Conservation (phyloP, 78 protist genomes). For the Guillardia theta region DNA sequence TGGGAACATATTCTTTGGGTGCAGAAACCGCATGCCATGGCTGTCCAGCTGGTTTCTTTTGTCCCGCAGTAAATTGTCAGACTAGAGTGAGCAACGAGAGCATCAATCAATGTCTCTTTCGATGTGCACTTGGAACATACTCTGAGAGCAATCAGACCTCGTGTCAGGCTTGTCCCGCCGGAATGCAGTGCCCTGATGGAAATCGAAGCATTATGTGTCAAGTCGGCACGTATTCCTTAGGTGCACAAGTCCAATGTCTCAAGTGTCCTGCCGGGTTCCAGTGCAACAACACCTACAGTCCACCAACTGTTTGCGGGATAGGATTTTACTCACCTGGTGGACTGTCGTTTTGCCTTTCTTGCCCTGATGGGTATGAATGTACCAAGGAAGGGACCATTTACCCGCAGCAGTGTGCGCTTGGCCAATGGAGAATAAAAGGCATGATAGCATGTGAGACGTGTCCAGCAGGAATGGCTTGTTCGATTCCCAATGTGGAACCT, state of each 20-base stretch:
- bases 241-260: neutral
- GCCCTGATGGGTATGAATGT: neutral
- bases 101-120: neutral
- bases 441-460: neutral
- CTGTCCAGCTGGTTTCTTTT: neutral
- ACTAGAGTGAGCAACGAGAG: no score
- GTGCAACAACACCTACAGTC: neutral
- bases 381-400: neutral
- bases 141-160: neutral
- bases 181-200: conserved; percentile 3
- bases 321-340: neutral
- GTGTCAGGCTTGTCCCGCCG: neutral
- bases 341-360: neutral
- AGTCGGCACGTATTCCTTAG: neutral
- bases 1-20: no score
- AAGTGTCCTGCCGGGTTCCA: neutral
- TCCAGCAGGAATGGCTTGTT: neutral
- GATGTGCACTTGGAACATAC: neutral
- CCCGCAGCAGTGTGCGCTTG: neutral
- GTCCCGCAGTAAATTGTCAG: neutral
- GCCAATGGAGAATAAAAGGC: neutral
- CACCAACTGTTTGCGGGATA: neutral
- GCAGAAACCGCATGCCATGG: no score
- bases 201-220: neutral
- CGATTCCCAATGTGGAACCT: neutral